Evolutionary conservation across 768 basidiomycete species (phyloP).

Genomic region (Pholiota microspora): DNA sequence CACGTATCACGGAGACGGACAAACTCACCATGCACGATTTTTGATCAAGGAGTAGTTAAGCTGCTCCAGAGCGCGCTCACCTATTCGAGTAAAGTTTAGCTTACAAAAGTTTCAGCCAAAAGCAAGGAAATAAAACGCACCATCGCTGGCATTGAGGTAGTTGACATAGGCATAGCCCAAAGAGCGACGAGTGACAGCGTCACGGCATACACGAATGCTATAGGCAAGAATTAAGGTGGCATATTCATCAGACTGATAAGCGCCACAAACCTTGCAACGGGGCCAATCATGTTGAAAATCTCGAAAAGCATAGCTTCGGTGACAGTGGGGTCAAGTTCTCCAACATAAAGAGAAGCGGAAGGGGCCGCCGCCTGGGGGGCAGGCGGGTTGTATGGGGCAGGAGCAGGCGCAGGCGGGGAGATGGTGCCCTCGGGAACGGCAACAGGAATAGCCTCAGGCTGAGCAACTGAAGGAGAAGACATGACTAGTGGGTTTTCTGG

Average conservation of each 20-base stretch:
- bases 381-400: conserved; percentile 59
- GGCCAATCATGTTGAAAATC: conserved; percentile 99
- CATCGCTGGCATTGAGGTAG: conserved; percentile 93
- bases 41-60: conserved; percentile 99
- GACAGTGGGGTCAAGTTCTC: conserved; percentile 96
- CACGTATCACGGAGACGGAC: conserved; percentile 12
- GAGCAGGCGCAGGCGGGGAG: conserved; percentile 35
- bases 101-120: neutral
- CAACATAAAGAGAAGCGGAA: conserved; percentile 96
- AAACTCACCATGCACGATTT: conserved; percentile 85
- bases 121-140: conserved; percentile 40
- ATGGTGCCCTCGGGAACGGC: conserved; percentile 45
- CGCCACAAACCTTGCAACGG: conserved; percentile 83
- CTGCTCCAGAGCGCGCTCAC: conserved; percentile 97
- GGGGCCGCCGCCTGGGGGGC: conserved; percentile 64
- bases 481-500: conserved; percentile 45
- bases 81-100: conserved; percentile 34
- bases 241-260: conserved; percentile 6
- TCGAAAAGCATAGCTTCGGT: conserved; percentile 99
- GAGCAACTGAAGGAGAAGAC: conserved; percentile 56
- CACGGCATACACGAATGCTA: conserved; percentile 99
- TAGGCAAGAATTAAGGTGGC: conserved; percentile 9
- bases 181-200: conserved; percentile 98
- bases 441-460: conserved; percentile 52
- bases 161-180: conserved; percentile 99